Evolutionary conservation across 148 eudicot species (phyloP), one percentile per base, ranked within the genome.

Genomic region (Diospyros kaki): DNA sequence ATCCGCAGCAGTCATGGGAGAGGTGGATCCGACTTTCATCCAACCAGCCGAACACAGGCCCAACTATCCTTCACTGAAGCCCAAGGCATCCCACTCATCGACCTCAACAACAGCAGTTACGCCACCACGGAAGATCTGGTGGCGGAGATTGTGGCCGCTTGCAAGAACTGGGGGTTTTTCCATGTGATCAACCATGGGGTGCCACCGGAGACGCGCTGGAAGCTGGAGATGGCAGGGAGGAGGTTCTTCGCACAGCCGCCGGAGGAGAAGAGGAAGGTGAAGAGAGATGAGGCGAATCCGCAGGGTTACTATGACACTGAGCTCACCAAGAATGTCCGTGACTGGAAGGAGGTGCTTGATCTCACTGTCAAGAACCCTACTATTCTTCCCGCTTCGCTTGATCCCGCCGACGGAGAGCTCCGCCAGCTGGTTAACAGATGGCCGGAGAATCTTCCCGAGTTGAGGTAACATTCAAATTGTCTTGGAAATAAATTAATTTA

Each of bases 301-400:
- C 2, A 18, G 15, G 78, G 78, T 41, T 76, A 76, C 43, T 68
- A 76, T 46, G 78, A 76, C 42, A 28, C 15, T 17, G 78, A 76
- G 58, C 58, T 18, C 48, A 76, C 78, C 40, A 76, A 68, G 66
- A 68, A 76, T 50, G 78, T 76, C 1, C 28, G 59, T n/a, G 78
- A 76, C n/a, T 76, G 78, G 78, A 76, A 68, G 50, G 73, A 76
- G 63, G 66, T n/a, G n/a, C n/a, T n/a, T n/a, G n/a, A n/a, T n/a
- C n/a, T n/a, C n/a, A n/a, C n/a, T n/a, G n/a, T n/a, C 41, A 4
- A n/a, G 18, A 39, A 51, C 10, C 78, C 78, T 5, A 39, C 56
- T 0, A 9, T 68, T 38, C 28, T 39, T 0, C 73, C 78, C 2
- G 66, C 58, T 58, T 76, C 78, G 0, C 59, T 13, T 43, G 66